These are phyloP conservation scores for Candida quercuum DNA, from an alignment of 805 yeast species.

Conservation along the genomic window DNA sequence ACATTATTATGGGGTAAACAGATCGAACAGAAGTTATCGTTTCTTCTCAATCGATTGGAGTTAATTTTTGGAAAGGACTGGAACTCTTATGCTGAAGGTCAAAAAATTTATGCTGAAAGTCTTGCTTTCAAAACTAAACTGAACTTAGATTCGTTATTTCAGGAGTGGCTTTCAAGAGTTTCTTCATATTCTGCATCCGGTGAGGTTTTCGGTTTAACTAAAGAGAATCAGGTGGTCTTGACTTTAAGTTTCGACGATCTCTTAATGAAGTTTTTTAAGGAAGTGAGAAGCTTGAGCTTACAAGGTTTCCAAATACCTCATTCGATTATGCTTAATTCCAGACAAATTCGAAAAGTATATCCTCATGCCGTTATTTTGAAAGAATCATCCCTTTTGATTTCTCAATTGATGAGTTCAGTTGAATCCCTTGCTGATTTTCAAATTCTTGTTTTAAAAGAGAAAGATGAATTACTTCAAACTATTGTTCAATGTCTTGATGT, in stretches of 20 bases:
- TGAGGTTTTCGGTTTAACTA: slow-evolving; percentile 33
- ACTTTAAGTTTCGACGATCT: slow-evolving; percentile 47
- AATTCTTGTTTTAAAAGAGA: slow-evolving; percentile 34
- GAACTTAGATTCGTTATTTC: slow-evolving; percentile 35
- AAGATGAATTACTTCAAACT: slow-evolving; percentile 26
- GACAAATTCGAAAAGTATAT: slow-evolving; percentile 44
- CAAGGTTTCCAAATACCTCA: slow-evolving; percentile 57
- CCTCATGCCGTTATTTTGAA: slow-evolving; percentile 51
- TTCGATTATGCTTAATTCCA: slow-evolving; percentile 38
- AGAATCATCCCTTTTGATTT: slow-evolving; percentile 44
- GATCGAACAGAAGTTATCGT: slow-evolving; percentile 36
- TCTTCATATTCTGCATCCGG: slow-evolving; percentile 25
- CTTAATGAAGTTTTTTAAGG: slow-evolving; percentile 40
- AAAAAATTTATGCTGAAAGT: slow-evolving; percentile 48
- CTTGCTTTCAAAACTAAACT: slow-evolving; percentile 39
- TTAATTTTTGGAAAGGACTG: slow-evolving; percentile 56
- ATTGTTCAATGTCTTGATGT: slow-evolving; percentile 32
- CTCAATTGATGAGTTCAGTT: slow-evolving; percentile 24
- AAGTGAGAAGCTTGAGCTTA: slow-evolving; percentile 44
- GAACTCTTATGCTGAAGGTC: slow-evolving; percentile 63
- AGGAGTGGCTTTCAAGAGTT: slow-evolving; percentile 42
- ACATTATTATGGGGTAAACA: slow-evolving; percentile 50
- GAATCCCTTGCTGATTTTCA: slow-evolving; percentile 36
- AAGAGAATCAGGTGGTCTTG: slow-evolving; percentile 26
- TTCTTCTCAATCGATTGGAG: slow-evolving; percentile 40